A percentile compares a stretch with the other conserved stretches of the same genome.
phyloP scores from a whole-genome alignment of 805 yeast genomes.

The Yamadazyma scolyti region DNA sequence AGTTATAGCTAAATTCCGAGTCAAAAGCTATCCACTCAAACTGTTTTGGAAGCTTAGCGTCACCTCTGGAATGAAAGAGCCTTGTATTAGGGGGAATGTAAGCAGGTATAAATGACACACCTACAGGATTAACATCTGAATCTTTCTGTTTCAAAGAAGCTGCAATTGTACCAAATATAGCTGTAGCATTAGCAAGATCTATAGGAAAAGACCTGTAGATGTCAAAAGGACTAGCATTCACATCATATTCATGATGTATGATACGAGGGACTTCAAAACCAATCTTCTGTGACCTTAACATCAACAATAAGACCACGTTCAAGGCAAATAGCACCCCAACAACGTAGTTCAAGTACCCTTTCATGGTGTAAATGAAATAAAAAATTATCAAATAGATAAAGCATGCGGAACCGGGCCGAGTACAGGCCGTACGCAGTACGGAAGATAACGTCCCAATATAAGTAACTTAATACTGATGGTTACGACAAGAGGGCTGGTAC shows the following conservation, averaged over 20 bases:
- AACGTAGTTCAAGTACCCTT: too few species aligned
- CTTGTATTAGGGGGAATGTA: slow-evolving; percentile 56
- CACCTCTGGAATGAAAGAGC: slow-evolving; percentile 49
- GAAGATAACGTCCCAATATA: too few species aligned
- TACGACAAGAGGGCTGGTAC: too few species aligned
- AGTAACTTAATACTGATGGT: too few species aligned
- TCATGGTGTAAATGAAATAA: too few species aligned
- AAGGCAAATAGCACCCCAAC: slow-evolving; percentile 1
- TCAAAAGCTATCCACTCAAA: slow-evolving; percentile 68
- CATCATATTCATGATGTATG: background rate
- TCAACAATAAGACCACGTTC: slow-evolving; percentile 1
- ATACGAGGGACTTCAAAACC: background rate
- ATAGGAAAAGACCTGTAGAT: slow-evolving; percentile 38
- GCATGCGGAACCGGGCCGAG: too few species aligned
- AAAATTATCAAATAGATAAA: too few species aligned
- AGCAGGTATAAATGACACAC: slow-evolving; percentile 59
- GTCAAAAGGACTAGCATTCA: slow-evolving; percentile 1
- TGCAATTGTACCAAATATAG: slow-evolving; percentile 52
- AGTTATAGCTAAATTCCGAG: slow-evolving; percentile 54
- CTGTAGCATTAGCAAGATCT: slow-evolving; percentile 47
- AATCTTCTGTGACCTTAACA: background rate
- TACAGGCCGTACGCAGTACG: too few species aligned
- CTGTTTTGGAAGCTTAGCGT: slow-evolving; percentile 38
- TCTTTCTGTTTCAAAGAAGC: slow-evolving; percentile 51
- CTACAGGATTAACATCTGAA: slow-evolving; percentile 51